A percentile compares a stretch with the other conserved stretches of the same genome.
These are phyloP conservation scores for Populus ilicifolia DNA, from an alignment of 345 rosid genomes.

Conservation along the genomic window DNA sequence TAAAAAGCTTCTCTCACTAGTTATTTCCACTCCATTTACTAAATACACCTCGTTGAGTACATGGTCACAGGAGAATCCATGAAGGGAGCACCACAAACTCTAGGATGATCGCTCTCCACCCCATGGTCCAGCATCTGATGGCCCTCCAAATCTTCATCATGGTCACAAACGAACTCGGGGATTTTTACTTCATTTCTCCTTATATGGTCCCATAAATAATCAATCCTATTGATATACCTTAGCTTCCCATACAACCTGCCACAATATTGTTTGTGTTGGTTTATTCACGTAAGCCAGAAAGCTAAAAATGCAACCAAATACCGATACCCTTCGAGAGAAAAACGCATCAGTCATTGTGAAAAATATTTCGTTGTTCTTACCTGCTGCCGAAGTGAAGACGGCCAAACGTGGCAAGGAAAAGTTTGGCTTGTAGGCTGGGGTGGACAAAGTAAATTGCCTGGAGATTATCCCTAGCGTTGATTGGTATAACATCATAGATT, in stretches of 20 bases:
- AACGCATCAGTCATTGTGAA: background rate
- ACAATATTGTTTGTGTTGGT: no score
- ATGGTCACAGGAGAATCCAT: constrained; percentile 29
- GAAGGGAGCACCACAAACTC: constrained; percentile 23
- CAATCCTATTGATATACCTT: constrained; percentile 47
- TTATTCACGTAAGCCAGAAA: no score
- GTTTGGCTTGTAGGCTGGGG: constrained; percentile 47
- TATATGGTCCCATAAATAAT: constrained; percentile 57
- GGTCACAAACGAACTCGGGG: constrained; percentile 58
- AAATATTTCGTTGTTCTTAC: constrained; percentile 16
- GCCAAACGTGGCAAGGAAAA: constrained; percentile 63
- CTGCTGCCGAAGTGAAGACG: constrained; percentile 51
- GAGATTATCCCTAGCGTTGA: constrained; percentile 31
- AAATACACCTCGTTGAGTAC: constrained; percentile 52
- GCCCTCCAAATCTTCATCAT: constrained; percentile 48
- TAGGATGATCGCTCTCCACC: constrained; percentile 58
- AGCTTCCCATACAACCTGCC: constrained; percentile 54
- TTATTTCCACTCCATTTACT: no score
- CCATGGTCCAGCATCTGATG: constrained; percentile 48
- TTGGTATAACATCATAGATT: constrained; percentile 45
- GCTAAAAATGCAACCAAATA: background rate
- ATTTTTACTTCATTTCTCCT: constrained; percentile 55
- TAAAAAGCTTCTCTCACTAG: no score
- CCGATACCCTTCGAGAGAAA: no score
- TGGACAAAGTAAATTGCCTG: constrained; percentile 54